A percentile compares a stretch with the other conserved stretches of the same genome.
These are phyloP conservation scores for Aureobasidium sp. DNA, from an alignment of 2,329 filamentous ascomycete species.

Conservation along the genomic window DNA sequence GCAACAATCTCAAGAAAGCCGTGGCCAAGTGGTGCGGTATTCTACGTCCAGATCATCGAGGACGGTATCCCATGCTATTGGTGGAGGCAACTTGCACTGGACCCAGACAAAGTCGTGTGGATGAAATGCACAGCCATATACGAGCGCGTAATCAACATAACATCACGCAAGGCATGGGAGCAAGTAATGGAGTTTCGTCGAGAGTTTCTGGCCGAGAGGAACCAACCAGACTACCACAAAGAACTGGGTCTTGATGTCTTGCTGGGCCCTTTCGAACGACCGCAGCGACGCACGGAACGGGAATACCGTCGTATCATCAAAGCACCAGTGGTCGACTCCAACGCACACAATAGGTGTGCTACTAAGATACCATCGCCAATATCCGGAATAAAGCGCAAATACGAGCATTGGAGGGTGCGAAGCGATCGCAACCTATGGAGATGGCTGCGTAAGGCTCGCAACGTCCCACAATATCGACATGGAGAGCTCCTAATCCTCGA, in stretches of 20 bases:
- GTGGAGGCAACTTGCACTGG: background rate
- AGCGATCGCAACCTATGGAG: background rate
- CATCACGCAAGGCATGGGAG: background rate
- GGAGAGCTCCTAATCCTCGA: background rate
- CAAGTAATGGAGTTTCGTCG: background rate
- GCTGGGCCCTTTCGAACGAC: background rate
- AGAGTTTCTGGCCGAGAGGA: background rate
- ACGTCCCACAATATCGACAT: background rate
- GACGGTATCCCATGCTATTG: background rate
- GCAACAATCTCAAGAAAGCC: too few relatives aligned
- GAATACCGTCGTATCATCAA: background rate
- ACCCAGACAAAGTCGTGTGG: background rate
- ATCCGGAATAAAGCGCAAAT: background rate
- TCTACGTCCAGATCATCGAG: background rate
- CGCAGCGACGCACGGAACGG: background rate
- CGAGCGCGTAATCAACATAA: background rate
- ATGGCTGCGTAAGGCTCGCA: background rate
- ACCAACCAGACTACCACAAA: background rate
- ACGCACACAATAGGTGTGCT: background rate
- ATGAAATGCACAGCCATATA: background rate
- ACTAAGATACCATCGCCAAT: background rate
- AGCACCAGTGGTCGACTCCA: background rate
- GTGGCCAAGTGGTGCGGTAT: too few relatives aligned
- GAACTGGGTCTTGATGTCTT: background rate
- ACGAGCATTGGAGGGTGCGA: background rate